These are phyloP conservation scores for Pseudonectria buxi DNA, from an alignment of 2,329 filamentous ascomycete genomes.

Conservation along the genomic window DNA sequence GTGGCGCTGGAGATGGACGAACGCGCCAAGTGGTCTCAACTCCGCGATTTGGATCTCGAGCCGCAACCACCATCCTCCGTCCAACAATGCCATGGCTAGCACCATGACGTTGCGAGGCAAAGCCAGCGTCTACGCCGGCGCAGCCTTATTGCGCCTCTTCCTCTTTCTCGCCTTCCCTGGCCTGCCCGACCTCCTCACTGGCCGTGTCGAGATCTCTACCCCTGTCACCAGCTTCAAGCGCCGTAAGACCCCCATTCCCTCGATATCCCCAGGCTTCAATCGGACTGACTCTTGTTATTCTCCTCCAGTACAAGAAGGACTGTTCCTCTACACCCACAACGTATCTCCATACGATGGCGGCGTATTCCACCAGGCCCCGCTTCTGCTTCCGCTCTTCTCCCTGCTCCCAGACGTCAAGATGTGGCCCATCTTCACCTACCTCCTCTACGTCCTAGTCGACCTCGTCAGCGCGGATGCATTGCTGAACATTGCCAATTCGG, in stretches of 20 bases:
- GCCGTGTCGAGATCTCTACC: conserved; percentile 92
- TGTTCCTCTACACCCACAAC: conserved; percentile 94
- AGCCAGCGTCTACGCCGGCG: conserved; percentile 61
- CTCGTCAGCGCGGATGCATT: conserved; percentile 76
- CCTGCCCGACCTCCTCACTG: conserved; percentile 77
- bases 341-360: conserved; percentile 96
- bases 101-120: conserved; percentile 36
- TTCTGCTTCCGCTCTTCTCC: conserved; percentile 86
- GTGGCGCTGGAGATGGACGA: too few relatives aligned
- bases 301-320: conserved; percentile 65
- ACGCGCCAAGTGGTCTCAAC: conserved; percentile 26
- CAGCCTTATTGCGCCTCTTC: conserved; percentile 70
- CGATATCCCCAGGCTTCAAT: not conserved
- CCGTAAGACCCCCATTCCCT: conserved; percentile 48
- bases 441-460: conserved; percentile 78
- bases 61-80: conserved; percentile 10
- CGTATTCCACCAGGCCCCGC: conserved; percentile 72
- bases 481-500: conserved; percentile 71
- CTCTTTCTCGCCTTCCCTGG: conserved; percentile 76
- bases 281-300: not conserved
- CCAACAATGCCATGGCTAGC: conserved; percentile 29
- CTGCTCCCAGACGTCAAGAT: conserved; percentile 65
- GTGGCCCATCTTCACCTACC: conserved; percentile 65
- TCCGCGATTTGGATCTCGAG: conserved; percentile 20
- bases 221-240: conserved; percentile 97